These are phyloP conservation scores for Yamadazyma siamensis DNA, from an alignment of 1,139 yeast species.

Conservation along the genomic window DNA sequence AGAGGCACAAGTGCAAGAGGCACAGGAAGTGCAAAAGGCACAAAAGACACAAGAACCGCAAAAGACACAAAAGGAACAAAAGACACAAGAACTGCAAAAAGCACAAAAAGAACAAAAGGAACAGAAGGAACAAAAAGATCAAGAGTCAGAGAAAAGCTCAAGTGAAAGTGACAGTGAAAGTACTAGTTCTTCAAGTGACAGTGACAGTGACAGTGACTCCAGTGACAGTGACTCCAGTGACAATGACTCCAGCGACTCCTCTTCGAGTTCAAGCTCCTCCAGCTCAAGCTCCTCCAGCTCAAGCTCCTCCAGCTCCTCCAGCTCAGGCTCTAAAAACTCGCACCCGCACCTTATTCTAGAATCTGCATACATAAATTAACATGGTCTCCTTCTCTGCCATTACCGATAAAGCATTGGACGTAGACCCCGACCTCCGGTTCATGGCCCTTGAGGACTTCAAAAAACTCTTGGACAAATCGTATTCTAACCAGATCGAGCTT, in stretches of 20 bases:
- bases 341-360: conserved; percentile 5
- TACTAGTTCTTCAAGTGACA: conserved; percentile 3
- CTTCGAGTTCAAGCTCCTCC: conserved; percentile 2
- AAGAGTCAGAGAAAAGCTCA: conserved; percentile 3
- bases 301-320: conserved; percentile 3
- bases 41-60: conserved; percentile 10
- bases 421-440: conserved; percentile 80
- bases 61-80: conserved; percentile 15
- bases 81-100: conserved; percentile 32
- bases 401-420: conserved; percentile 54
- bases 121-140: conserved; percentile 7
- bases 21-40: conserved; percentile 10
- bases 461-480: conserved; percentile 33
- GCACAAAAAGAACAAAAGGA: conserved; percentile 16
- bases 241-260: conserved; percentile 1
- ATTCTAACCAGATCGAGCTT: conserved; percentile 25
- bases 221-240: conserved; percentile 1
- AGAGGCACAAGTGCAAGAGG: conserved; percentile 10
- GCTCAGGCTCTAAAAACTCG: conserved; percentile 3
- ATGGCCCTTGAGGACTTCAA: conserved; percentile 84
- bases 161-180: conserved; percentile 4
- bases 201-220: conserved; percentile 1
- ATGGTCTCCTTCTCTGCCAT: conserved; percentile 23
- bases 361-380: conserved; percentile 1
- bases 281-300: conserved; percentile 4